Conservation (phyloP, 2,329 filamentous ascomycete genomes). For the Botrytis tulipae region DNA sequence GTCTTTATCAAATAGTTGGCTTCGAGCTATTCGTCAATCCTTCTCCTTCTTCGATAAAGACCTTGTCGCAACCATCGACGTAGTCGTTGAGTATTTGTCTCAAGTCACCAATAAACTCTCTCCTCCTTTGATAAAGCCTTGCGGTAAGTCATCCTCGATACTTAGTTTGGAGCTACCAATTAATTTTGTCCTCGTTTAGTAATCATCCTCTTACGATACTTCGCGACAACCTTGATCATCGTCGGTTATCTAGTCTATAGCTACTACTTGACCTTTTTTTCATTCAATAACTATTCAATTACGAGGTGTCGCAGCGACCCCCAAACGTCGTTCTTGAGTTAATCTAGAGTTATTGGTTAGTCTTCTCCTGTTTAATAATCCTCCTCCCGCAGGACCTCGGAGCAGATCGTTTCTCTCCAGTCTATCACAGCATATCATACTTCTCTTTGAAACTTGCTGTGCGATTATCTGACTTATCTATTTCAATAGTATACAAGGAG, state of each 20-base stretch:
- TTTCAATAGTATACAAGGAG: background rate
- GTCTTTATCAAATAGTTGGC: background rate
- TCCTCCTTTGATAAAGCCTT: background rate
- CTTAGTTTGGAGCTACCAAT: background rate
- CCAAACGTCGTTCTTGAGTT: background rate
- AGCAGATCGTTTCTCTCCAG: background rate
- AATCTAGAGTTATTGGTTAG: background rate
- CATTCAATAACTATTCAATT: background rate
- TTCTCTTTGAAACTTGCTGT: background rate
- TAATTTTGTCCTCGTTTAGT: background rate
- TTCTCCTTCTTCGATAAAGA: background rate
- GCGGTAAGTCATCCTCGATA: background rate
- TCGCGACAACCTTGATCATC: background rate
- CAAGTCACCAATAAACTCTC: background rate
- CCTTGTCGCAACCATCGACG: background rate
- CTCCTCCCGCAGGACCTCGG: rapidly evolving
- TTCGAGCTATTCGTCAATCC: background rate
- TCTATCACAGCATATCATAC: background rate
- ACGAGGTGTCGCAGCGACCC: background rate
- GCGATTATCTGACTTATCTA: background rate
- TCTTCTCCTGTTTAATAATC: background rate
- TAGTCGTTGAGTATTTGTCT: background rate
- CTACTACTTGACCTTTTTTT: background rate
- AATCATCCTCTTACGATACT: background rate
- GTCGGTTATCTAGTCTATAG: background rate